These are phyloP conservation scores for Pyrus hybrid DNA, from an alignment of 331 rosid genomes.

Conservation along the genomic window DNA sequence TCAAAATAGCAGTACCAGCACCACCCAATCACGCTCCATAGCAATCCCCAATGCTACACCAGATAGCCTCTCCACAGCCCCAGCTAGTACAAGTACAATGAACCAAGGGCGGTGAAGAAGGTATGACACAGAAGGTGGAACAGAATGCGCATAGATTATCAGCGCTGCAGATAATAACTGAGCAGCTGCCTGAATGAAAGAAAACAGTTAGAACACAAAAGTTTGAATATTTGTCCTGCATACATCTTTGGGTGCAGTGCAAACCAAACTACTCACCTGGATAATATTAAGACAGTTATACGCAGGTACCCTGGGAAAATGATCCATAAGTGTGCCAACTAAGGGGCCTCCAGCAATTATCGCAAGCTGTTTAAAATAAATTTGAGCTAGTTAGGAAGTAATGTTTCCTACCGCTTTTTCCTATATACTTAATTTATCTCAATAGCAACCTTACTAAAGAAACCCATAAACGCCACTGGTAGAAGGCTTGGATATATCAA, in stretches of 20 bases:
- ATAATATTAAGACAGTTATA: constrained; percentile 57
- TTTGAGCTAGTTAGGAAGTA: constrained; percentile 7
- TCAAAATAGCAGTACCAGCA: constrained; percentile 54
- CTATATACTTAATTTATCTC: not conserved
- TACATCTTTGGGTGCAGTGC: not conserved
- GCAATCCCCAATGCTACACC: constrained; percentile 88
- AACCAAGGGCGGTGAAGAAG: constrained; percentile 82
- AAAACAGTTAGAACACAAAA: constrained; percentile 6
- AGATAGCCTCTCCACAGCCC: constrained; percentile 81
- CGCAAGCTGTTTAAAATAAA: constrained; percentile 33
- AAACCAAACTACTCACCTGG: constrained; percentile 51
- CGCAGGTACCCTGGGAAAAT: constrained; percentile 66
- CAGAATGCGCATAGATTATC: constrained; percentile 68
- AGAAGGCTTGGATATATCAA: constrained; percentile 88
- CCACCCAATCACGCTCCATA: constrained; percentile 97
- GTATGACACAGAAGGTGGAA: constrained; percentile 49
- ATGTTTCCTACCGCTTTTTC: constrained; percentile 1
- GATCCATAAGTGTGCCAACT: constrained; percentile 81
- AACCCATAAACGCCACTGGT: constrained; percentile 89
- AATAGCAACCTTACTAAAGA: constrained; percentile 66
- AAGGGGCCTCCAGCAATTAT: constrained; percentile 80
- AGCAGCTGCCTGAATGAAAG: constrained; percentile 62
- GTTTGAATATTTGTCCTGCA: not conserved
- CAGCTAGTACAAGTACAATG: constrained; percentile 56
- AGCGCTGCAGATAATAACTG: constrained; percentile 75